Evolutionary conservation across 768 basidiomycete species (phyloP).

Genomic region (Lactifluus rugatus): DNA sequence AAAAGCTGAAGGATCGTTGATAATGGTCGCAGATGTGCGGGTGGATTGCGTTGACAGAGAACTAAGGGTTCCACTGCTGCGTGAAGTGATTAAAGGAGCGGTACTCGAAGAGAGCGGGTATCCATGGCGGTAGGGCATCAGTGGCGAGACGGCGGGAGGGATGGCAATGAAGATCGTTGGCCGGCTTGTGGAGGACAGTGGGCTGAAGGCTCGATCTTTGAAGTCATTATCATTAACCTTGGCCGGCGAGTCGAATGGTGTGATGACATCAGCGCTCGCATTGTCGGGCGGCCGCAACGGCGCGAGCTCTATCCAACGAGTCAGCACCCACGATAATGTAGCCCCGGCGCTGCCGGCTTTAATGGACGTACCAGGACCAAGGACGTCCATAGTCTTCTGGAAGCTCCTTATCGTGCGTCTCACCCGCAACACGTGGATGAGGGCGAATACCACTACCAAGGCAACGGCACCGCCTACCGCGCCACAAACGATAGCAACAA

Average conservation of each 20-base stretch:
- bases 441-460: not conserved
- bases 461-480: not conserved
- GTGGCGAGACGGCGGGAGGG: not conserved
- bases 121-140: not conserved
- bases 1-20: not conserved
- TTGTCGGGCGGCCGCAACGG: not conserved
- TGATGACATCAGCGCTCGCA: not conserved
- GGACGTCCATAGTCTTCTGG: not conserved
- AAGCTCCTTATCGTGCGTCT: conserved; percentile 3
- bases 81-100: not conserved
- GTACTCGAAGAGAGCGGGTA: not conserved
- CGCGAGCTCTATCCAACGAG: not conserved
- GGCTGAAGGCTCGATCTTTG: not conserved
- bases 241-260: not conserved
- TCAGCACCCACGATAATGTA: not conserved
- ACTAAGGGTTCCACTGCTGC: not conserved
- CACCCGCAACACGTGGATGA: conserved; percentile 3
- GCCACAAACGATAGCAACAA: not conserved
- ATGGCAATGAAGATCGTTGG: not conserved
- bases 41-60: not conserved
- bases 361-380: conserved; percentile 13
- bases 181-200: not conserved
- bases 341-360: too few relatives aligned
- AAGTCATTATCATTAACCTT: not conserved
- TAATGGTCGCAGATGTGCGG: not conserved